These are phyloP conservation scores for Myxozyma neglecta DNA, from an alignment of 805 yeast genomes.

Conservation along the genomic window DNA sequence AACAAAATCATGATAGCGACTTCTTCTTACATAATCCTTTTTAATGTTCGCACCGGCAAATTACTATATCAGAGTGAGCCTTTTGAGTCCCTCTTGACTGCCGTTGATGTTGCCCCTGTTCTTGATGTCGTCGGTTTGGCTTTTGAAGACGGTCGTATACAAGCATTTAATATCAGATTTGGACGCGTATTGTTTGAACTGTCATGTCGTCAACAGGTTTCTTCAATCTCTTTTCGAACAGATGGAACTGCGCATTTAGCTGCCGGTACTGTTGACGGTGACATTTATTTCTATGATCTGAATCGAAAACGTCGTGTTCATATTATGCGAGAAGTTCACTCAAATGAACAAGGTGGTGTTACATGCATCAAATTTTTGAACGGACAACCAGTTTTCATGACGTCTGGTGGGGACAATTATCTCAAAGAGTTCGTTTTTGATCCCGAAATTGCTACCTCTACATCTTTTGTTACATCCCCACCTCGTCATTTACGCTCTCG, in stretches of 20 bases:
- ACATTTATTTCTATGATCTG: slow-evolving; percentile 80
- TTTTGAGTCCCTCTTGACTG: slow-evolving; percentile 55
- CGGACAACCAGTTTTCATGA: slow-evolving; percentile 88
- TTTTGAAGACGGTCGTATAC: slow-evolving; percentile 63
- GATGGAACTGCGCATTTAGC: slow-evolving; percentile 86
- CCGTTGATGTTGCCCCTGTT: slow-evolving; percentile 82
- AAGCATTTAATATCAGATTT: slow-evolving; percentile 65
- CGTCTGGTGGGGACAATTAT: slow-evolving; percentile 88
- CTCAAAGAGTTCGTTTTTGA: slow-evolving; percentile 91
- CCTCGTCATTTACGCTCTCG: slow-evolving; percentile 90
- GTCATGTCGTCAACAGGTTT: slow-evolving; percentile 44
- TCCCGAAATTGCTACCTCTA: slow-evolving; percentile 71
- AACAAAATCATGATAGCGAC: slow-evolving; percentile 74
- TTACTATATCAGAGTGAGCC: slow-evolving; percentile 55
- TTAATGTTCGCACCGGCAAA: slow-evolving; percentile 78
- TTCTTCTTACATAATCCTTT: slow-evolving; percentile 41
- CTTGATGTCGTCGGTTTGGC: slow-evolving; percentile 83
- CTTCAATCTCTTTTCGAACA: slow-evolving; percentile 79
- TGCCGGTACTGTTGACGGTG: slow-evolving; percentile 77
- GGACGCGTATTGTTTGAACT: slow-evolving; percentile 55
- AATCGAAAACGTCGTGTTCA: slow-evolving; percentile 73
- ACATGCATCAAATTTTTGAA: slow-evolving; percentile 70
- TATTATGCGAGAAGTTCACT: slow-evolving; percentile 68
- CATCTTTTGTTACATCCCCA: slow-evolving; percentile 60
- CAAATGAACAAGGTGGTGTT: slow-evolving; percentile 66